A percentile compares a stretch with the other conserved stretches of the same genome.
Conservation (phyloP, 257 asterid genomes). For the Cinchona pubescens region DNA sequence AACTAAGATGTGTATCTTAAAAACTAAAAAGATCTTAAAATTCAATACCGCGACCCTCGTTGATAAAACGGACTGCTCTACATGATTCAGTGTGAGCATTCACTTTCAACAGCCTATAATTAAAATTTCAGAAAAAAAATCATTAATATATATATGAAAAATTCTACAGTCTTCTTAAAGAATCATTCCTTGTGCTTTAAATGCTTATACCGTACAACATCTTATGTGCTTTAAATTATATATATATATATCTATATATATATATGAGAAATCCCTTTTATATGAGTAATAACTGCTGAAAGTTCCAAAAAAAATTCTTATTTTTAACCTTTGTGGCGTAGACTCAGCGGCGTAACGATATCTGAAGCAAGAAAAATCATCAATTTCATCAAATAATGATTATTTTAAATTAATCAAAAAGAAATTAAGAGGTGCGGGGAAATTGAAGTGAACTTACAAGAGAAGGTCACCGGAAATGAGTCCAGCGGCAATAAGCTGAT, state of each 20-base stretch:
- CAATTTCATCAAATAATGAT: neutral
- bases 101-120: slow-evolving; percentile 58
- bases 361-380: slow-evolving; percentile 28
- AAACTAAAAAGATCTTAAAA: neutral
- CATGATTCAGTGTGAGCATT: slow-evolving; percentile 84
- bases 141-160: neutral
- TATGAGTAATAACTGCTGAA: no score
- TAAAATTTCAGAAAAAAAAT: neutral
- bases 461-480: slow-evolving; percentile 72
- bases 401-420: neutral
- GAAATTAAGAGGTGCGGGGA: neutral
- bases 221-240: no score
- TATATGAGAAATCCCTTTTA: no score
- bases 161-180: no score
- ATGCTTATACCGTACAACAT: no score
- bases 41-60: slow-evolving; percentile 71
- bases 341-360: slow-evolving; percentile 67
- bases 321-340: slow-evolving; percentile 50
- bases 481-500: slow-evolving; percentile 69
- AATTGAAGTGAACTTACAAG: slow-evolving; percentile 43
- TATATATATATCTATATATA: no score
- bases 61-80: slow-evolving; percentile 78
- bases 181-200: no score
- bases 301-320: neutral
- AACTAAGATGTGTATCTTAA: no score